phyloP scores from a whole-genome alignment of 2,329 filamentous ascomycete genomes.

The Zarea fungicola region DNA sequence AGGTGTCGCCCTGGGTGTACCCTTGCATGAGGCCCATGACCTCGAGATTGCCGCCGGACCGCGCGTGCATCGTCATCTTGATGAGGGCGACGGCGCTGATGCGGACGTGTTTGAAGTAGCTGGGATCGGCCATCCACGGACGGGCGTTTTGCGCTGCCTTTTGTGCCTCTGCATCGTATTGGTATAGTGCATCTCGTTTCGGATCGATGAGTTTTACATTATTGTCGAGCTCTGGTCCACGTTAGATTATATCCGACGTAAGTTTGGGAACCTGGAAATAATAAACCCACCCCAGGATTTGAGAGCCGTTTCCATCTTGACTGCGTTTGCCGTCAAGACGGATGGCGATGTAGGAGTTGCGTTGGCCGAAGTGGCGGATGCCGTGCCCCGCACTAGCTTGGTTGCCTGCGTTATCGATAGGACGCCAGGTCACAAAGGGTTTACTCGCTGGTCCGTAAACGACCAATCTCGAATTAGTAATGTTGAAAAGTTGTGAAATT shows the following conservation, averaged over 20 bases:
- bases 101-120: constrained; percentile 89
- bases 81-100: constrained; percentile 90
- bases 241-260: constrained; percentile 1
- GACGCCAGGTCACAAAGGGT: too few relatives aligned
- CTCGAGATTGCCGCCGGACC: constrained; percentile 87
- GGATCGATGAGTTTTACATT: constrained; percentile 78
- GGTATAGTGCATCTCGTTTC: constrained; percentile 85
- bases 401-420: constrained; percentile 10
- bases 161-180: constrained; percentile 66
- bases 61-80: constrained; percentile 99
- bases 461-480: not conserved
- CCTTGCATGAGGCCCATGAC: constrained; percentile 99
- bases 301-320: constrained; percentile 24
- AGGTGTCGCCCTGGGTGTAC: constrained; percentile 76
- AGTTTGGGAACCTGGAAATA: not conserved
- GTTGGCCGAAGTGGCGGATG: constrained; percentile 4
- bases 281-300: constrained; percentile 26
- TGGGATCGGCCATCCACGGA: constrained; percentile 73
- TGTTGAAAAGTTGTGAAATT: too few relatives aligned
- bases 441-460: not conserved
- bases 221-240: constrained; percentile 73
- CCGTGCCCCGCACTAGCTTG: constrained; percentile 21
- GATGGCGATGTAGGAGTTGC: constrained; percentile 17
- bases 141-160: constrained; percentile 57
- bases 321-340: constrained; percentile 11